Percentiles rank a stretch among this genome's conserved stretches.
phyloP scores from a whole-genome alignment of 352 stramenopile genomes.

The Pythium rhizo-oryzae region DNA sequence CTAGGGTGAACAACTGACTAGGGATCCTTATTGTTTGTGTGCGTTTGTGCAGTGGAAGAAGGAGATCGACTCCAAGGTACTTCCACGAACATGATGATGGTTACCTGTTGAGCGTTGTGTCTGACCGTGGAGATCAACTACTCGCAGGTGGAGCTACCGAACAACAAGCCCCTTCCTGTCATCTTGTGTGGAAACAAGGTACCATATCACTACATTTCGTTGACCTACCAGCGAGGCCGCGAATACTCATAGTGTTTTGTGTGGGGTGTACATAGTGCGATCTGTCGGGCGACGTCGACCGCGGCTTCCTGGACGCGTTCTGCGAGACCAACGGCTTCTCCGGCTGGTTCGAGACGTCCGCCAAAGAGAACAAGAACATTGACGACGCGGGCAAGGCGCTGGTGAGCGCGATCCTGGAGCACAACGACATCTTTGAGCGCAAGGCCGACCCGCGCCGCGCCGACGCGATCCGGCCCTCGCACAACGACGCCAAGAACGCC shows the following conservation, averaged over 20 bases:
- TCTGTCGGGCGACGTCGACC: conserved; percentile 76
- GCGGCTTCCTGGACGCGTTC: conserved; percentile 83
- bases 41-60: conserved; percentile 85
- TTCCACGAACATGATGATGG: not conserved
- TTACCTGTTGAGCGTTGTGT: conserved; percentile 5
- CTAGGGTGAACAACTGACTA: not conserved
- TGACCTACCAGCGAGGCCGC: not conserved
- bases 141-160: conserved; percentile 75
- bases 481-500: conserved; percentile 43
- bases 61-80: conserved; percentile 92
- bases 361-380: conserved; percentile 93
- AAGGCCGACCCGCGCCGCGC: conserved; percentile 69
- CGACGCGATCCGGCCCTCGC: conserved; percentile 78
- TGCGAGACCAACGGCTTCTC: conserved; percentile 91
- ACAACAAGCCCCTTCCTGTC: conserved; percentile 90
- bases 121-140: too few species aligned
- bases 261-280: conserved; percentile 66
- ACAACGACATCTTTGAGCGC: conserved; percentile 88
- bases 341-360: conserved; percentile 93
- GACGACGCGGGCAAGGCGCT: conserved; percentile 86
- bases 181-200: conserved; percentile 95
- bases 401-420: conserved; percentile 75
- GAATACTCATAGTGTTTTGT: too few species aligned
- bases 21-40: conserved; percentile 1
- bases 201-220: not conserved